Base-by-base conservation (phyloP, 148 eudicot genomes). In the Nepenthes gracilis region DNA sequence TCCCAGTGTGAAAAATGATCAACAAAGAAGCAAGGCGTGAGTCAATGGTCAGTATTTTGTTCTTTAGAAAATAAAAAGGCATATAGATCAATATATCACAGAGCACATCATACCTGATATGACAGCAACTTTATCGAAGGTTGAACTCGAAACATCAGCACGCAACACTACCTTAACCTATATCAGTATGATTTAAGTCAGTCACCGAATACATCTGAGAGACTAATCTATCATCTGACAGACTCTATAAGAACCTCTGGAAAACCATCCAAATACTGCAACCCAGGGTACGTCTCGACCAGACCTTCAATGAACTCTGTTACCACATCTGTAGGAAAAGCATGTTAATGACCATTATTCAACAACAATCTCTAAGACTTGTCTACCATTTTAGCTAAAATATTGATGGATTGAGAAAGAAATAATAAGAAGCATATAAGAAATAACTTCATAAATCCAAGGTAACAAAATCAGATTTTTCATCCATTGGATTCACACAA, bases 201-300 rank as follows among this genome's bases (percentile, higher is more conserved):
- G 35, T 32, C 33, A 43, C 9, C 35, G 1, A 32, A 11, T 0
- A 12, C 0, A 64, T 45, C 38, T 4, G 9, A 23, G 23, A 23
- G 23, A 53, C 34, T 43, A 12, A 45, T 23, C 54, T 37, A 2
- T 35, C 5, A 59, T 33, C 2, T 55, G 35, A 12, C 9, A 68
- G 12, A n/a, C 53, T 49, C 12, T 5, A 11, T 10, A 49, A 49
- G 74, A 33, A 91, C 98, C 84, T 85, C 81, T n/a, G 98, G 98
- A 66, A 92, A 92, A 49, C 98, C 98, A 79, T 92, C 96, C 88
- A 92, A 71, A 61, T 85, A 92, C 75, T 88, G 98, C 82, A 92
- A 74, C 38, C 88, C 94, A 32, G 98, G 96, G 70, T 83, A 92
- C 13, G 96, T 92, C 77, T 92, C 98, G 53, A 85, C 96, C 61